phyloP scores from a whole-genome alignment of 768 basidiomycete species.

The Coprinopsis cinerea region DNA sequence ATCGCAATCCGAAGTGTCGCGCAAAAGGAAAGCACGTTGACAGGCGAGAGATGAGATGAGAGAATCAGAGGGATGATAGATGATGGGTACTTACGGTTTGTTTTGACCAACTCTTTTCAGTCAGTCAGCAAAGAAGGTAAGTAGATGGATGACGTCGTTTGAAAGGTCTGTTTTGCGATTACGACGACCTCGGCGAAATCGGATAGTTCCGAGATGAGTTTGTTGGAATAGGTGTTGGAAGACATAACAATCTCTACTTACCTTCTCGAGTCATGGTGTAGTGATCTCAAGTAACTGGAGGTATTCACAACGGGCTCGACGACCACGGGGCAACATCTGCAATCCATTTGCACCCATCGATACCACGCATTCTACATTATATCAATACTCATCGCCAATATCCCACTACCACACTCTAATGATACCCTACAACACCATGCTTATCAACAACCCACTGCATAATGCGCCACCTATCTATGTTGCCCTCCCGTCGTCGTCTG shows the following conservation, averaged over 20 bases:
- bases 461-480: not conserved
- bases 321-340: not conserved
- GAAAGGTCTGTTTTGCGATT: conserved; percentile 8
- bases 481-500: not conserved
- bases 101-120: not conserved
- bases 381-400: conserved; percentile 6
- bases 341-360: not conserved
- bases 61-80: no score
- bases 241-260: no score
- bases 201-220: not conserved
- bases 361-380: conserved; percentile 2
- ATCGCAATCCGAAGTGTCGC: no score
- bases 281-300: not conserved
- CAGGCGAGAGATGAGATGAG: no score
- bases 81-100: no score
- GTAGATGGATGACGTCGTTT: conserved; percentile 12
- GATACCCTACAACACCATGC: conserved; percentile 15
- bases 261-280: not conserved
- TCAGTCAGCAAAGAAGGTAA: conserved; percentile 4
- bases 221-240: no score
- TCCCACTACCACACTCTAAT: conserved; percentile 9
- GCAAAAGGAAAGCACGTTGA: no score
- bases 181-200: conserved; percentile 19
- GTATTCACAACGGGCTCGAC: conserved; percentile 3
- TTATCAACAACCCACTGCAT: conserved; percentile 3